phyloP scores from a whole-genome alignment of 768 basidiomycete genomes.

The Naganishia friedmannii region DNA sequence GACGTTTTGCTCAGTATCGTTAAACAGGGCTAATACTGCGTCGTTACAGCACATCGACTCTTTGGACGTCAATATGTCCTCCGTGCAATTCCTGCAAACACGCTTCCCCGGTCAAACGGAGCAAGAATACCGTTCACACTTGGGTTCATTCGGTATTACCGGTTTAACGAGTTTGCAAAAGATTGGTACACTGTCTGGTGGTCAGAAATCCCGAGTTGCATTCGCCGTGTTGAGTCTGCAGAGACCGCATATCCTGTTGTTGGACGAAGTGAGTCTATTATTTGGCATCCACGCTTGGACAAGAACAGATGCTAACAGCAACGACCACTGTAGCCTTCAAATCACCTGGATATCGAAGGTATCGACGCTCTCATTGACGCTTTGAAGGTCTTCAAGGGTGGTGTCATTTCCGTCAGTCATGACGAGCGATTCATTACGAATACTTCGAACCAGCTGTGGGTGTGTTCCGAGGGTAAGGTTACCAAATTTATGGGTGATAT shows the following conservation, averaged over 20 bases:
- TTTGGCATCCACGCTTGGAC: neutral
- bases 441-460: slow-evolving; percentile 87
- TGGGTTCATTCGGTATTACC: slow-evolving; percentile 96
- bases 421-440: slow-evolving; percentile 92
- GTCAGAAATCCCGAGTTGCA: slow-evolving; percentile 93
- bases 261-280: slow-evolving; percentile 74
- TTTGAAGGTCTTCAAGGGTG: slow-evolving; percentile 71
- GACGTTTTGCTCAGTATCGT: neutral
- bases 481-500: slow-evolving; percentile 85
- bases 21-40: neutral
- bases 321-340: slow-evolving; percentile 66
- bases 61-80: slow-evolving; percentile 74
- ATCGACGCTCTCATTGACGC: slow-evolving; percentile 91
- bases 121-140: slow-evolving; percentile 90
- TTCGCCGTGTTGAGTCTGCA: slow-evolving; percentile 83
- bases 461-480: slow-evolving; percentile 79
- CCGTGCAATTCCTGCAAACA: slow-evolving; percentile 86
- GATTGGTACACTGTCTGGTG: slow-evolving; percentile 88
- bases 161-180: slow-evolving; percentile 82
- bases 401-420: slow-evolving; percentile 86
- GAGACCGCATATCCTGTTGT: slow-evolving; percentile 82
- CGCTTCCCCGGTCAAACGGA: slow-evolving; percentile 92
- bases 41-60: slow-evolving; percentile 95
- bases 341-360: slow-evolving; percentile 96
- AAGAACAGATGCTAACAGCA: slow-evolving; percentile 2